Evolutionary conservation across 495 filamentous ascomycete genomes (phyloP).

Genomic region (Aspergillus cristatus): DNA sequence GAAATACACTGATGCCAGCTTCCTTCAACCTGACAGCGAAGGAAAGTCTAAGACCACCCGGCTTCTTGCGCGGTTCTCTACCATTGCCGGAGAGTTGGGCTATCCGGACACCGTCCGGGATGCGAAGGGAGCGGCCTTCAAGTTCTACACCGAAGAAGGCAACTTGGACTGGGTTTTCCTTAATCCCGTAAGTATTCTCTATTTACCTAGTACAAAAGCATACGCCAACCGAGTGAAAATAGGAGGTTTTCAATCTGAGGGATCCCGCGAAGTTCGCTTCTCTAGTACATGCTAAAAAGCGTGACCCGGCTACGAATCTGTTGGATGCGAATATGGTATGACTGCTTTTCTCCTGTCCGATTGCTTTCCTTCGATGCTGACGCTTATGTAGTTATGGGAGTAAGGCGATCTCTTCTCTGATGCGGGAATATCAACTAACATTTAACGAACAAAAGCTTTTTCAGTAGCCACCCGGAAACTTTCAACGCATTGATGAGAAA

Average conservation of each 20-base stretch:
- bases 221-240: background rate
- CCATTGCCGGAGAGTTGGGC: conserved; percentile 49
- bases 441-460: background rate
- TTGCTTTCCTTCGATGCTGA: too few species aligned
- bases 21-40: background rate
- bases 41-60: conserved; percentile 40
- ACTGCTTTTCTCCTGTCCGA: conserved; percentile 2
- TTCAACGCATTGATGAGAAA: background rate
- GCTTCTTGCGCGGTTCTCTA: conserved; percentile 49
- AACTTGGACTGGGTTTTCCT: conserved; percentile 60
- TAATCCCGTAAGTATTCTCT: conserved; percentile 19
- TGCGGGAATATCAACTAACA: too few species aligned
- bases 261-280: conserved; percentile 49
- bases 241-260: conserved; percentile 44
- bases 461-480: background rate
- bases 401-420: too few species aligned
- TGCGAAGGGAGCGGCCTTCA: conserved; percentile 52
- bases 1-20: background rate
- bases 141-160: conserved; percentile 65
- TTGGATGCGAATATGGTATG: conserved; percentile 42
- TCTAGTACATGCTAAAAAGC: conserved; percentile 45
- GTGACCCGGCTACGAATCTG: conserved; percentile 37
- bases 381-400: conserved; percentile 3
- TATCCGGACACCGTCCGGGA: conserved; percentile 51
- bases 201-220: too few species aligned